Percentiles rank a stretch among this genome's conserved stretches.
phyloP scores from a whole-genome alignment of 1,139 yeast genomes.

The Geotrichum aggregatum region DNA sequence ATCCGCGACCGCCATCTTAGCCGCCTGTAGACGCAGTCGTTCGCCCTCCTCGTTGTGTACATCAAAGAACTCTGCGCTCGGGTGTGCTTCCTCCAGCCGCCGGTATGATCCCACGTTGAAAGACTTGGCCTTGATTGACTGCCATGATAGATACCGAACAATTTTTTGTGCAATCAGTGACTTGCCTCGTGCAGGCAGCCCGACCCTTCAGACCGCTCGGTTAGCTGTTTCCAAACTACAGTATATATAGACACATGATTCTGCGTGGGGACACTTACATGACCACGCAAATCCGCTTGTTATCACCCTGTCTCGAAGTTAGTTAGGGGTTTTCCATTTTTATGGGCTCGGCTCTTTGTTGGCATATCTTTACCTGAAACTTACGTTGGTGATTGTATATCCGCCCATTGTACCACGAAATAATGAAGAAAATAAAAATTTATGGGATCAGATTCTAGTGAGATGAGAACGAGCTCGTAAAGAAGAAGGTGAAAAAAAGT shows the following conservation, averaged over 20 bases:
- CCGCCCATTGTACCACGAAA: conserved; percentile 12
- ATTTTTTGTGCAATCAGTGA: conserved; percentile 77
- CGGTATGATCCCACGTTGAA: conserved; percentile 91
- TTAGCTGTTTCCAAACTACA: neutral
- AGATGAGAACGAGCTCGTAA: neutral
- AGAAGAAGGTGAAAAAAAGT: neutral
- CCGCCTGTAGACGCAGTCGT: conserved; percentile 62
- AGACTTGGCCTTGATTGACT: conserved; percentile 78
- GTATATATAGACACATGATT: neutral
- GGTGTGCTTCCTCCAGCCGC: conserved; percentile 54
- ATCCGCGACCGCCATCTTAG: conserved; percentile 67
- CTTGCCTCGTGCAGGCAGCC: conserved; percentile 72
- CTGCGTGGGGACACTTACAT: conserved; percentile 33
- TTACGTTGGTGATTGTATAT: conserved; percentile 23
- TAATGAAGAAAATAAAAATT: neutral
- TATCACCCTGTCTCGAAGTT: conserved; percentile 10
- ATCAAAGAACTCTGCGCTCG: conserved; percentile 72
- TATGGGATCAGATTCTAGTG: neutral
- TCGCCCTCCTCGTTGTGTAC: conserved; percentile 61
- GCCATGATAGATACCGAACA: conserved; percentile 87
- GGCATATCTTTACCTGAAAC: conserved; percentile 1
- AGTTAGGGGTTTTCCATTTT: neutral
- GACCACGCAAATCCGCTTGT: conserved; percentile 43
- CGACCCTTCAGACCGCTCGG: conserved; percentile 42
- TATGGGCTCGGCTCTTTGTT: neutral